Conservation (phyloP, 2,329 filamentous ascomycete species). For the Cyanodermella asteris region DNA sequence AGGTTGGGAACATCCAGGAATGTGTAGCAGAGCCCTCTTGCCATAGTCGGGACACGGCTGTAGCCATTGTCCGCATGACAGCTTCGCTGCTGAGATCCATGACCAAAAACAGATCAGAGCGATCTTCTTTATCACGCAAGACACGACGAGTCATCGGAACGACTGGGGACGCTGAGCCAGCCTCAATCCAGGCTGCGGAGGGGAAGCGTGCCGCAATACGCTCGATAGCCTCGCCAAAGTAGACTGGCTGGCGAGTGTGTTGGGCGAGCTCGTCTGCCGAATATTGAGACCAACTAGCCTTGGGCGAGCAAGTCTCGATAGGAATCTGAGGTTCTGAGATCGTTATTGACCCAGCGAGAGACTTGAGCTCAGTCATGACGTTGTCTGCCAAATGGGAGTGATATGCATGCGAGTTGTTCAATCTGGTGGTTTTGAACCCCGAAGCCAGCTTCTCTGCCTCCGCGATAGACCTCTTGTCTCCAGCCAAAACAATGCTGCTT, state of each 20-base stretch:
- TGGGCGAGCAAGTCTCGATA: constrained; percentile 12
- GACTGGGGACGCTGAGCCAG: constrained; percentile 17
- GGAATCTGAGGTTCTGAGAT: constrained; percentile 16
- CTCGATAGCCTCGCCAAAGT: constrained; percentile 21
- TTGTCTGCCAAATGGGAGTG: constrained; percentile 22
- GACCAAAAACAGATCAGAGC: constrained; percentile 5
- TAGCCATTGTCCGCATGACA: constrained; percentile 7
- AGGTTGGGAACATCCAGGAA: constrained; percentile 20
- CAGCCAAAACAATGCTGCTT: constrained; percentile 21
- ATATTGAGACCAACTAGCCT: not conserved
- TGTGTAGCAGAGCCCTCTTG: constrained; percentile 14
- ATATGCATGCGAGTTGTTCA: constrained; percentile 26
- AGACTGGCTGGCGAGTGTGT: constrained; percentile 23
- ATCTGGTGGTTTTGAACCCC: constrained; percentile 13
- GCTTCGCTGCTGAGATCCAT: not conserved
- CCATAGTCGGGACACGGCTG: constrained; percentile 18
- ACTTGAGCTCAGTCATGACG: constrained; percentile 11
- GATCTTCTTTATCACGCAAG: constrained; percentile 4
- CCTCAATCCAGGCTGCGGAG: constrained; percentile 18
- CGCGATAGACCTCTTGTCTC: constrained; percentile 6
- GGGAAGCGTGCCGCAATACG: constrained; percentile 15
- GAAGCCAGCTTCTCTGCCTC: constrained; percentile 10
- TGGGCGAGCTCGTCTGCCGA: constrained; percentile 9
- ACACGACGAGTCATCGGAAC: constrained; percentile 13
- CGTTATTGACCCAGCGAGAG: constrained; percentile 10